Percentiles rank a stretch among this genome's conserved stretches.
Conservation (phyloP, 768 basidiomycete species). For the Tremella mesenterica region DNA sequence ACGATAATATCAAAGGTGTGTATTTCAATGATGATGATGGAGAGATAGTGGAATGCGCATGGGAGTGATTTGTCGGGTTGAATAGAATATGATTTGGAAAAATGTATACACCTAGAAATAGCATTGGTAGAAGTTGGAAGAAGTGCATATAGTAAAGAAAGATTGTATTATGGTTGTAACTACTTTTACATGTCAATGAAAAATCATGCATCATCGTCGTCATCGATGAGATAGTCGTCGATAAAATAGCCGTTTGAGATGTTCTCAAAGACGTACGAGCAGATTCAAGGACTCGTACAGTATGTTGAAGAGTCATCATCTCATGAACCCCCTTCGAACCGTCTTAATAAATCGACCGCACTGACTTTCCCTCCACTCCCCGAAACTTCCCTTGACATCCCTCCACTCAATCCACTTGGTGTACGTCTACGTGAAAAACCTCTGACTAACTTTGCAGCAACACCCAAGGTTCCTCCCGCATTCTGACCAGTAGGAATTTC, state of each 20-base stretch:
- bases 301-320: no score
- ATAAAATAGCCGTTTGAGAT: not conserved
- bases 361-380: conserved; percentile 4
- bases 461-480: not conserved
- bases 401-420: not conserved
- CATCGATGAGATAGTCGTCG: not conserved
- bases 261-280: not conserved
- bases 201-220: not conserved
- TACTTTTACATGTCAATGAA: not conserved
- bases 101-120: no score
- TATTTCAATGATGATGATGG: conserved; percentile 25
- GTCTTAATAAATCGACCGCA: conserved; percentile 27
- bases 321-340: conserved; percentile 19
- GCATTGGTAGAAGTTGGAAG: no score
- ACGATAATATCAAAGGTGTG: conserved; percentile 26
- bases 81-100: no score
- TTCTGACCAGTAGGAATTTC: not conserved
- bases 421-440: not conserved
- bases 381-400: not conserved
- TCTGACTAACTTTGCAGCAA: not conserved
- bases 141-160: no score
- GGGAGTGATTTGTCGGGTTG: no score
- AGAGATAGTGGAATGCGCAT: conserved; percentile 15
- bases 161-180: no score
- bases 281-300: no score